Evolutionary conservation across 495 filamentous ascomycete genomes (phyloP).

Genomic region (Penicillium taxi): DNA sequence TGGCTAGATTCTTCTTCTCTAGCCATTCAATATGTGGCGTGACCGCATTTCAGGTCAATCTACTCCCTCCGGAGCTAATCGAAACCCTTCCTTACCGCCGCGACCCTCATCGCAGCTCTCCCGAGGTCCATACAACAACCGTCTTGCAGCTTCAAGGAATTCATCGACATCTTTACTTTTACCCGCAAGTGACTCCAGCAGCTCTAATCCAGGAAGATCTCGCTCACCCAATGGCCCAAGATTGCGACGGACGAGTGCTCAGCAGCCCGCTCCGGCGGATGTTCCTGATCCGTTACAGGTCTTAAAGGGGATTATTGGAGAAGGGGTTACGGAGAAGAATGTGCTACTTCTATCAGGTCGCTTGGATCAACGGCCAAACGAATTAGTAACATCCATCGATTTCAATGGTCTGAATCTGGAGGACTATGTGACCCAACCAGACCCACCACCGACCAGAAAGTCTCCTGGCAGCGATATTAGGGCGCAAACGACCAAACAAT

Average conservation of each 20-base stretch:
- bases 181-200: conserved; percentile 59
- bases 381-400: conserved; percentile 58
- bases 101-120: conserved; percentile 45
- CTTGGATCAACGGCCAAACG: conserved; percentile 28
- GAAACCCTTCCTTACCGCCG: conserved; percentile 63
- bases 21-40: conserved; percentile 61
- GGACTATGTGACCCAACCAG: conserved; percentile 52
- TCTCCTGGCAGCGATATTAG: conserved; percentile 44
- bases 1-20: background rate
- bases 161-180: conserved; percentile 61
- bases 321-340: conserved; percentile 20
- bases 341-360: conserved; percentile 5
- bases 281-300: conserved; percentile 66
- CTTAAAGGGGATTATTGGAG: conserved; percentile 62
- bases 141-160: conserved; percentile 56
- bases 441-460: conserved; percentile 20
- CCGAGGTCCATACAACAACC: conserved; percentile 34
- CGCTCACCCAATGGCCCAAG: conserved; percentile 58
- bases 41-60: conserved; percentile 75
- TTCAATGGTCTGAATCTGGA: conserved; percentile 69
- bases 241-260: conserved; percentile 48
- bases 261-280: conserved; percentile 39
- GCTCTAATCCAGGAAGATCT: conserved; percentile 57
- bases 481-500: conserved; percentile 68
- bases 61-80: conserved; percentile 54